Percentiles rank a stretch among this genome's conserved stretches.
These are phyloP conservation scores for Pugionium cornutum DNA, from an alignment of 345 rosid genomes.

Conservation along the genomic window DNA sequence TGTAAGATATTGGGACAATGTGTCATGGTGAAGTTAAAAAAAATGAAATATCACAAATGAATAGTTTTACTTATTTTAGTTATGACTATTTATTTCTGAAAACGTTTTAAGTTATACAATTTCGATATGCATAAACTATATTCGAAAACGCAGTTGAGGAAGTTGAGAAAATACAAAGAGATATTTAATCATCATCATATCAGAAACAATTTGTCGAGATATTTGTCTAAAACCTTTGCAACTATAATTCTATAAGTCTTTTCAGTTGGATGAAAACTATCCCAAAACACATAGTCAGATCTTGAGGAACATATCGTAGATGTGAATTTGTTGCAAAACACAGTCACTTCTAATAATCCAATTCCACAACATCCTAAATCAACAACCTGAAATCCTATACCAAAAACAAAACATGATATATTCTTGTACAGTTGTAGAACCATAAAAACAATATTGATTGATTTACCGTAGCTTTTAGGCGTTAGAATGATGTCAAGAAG, in stretches of 20 bases:
- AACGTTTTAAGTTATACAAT: not conserved
- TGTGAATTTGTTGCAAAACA: constrained; percentile 40
- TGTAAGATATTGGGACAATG: not conserved
- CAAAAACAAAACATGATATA: constrained; percentile 11
- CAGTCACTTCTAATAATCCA: constrained; percentile 50
- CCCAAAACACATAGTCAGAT: constrained; percentile 58
- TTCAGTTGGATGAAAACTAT: constrained; percentile 66
- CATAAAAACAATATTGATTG: not conserved
- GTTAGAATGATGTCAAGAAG: constrained; percentile 46
- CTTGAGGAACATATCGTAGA: constrained; percentile 43
- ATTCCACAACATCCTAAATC: constrained; percentile 63
- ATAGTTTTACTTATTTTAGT: not conserved
- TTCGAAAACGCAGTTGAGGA: no score
- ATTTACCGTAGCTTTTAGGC: constrained; percentile 50
- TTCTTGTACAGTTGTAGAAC: not conserved
- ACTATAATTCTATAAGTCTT: constrained; percentile 37
- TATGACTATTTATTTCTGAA: not conserved
- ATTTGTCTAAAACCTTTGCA: constrained; percentile 12
- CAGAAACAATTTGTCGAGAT: constrained; percentile 8
- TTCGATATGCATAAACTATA: not conserved
- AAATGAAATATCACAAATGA: no score
- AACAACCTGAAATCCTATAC: constrained; percentile 51
- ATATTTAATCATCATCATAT: not conserved
- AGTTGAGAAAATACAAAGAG: not conserved
- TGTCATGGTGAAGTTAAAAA: no score